Evolutionary conservation across 495 filamentous ascomycete genomes (phyloP).

Genomic region (Hypoxylon fragiforme): DNA sequence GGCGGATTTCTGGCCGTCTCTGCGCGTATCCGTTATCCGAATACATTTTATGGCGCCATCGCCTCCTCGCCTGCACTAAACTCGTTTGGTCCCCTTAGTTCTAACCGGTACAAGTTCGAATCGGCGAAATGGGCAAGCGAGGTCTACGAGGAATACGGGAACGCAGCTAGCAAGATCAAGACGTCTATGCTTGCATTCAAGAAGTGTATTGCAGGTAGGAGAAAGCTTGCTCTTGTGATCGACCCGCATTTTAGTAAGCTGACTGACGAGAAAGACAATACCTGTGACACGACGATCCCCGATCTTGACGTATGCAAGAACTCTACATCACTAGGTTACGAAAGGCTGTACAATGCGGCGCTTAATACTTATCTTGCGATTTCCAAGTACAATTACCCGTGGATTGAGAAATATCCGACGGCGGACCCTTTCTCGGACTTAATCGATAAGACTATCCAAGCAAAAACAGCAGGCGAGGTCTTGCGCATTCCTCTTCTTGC

Average conservation of each 20-base stretch:
- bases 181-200: constrained; percentile 16
- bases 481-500: constrained; percentile 28
- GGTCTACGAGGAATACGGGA: constrained; percentile 9
- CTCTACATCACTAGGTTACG: constrained; percentile 8
- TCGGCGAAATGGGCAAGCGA: constrained; percentile 23
- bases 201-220: constrained; percentile 14
- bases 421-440: constrained; percentile 16
- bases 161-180: constrained; percentile 19
- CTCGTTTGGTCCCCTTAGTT: constrained; percentile 20
- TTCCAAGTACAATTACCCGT: constrained; percentile 29
- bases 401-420: constrained; percentile 19
- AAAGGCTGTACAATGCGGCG: constrained; percentile 17
- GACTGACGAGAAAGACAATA: constrained; percentile 12
- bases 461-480: constrained; percentile 13
- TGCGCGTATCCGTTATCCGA: constrained; percentile 26
- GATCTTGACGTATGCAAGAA: constrained; percentile 22
- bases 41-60: constrained; percentile 26
- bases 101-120: constrained; percentile 25
- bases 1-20: constrained; percentile 30
- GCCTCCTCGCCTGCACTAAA: constrained; percentile 24
- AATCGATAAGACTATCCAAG: constrained; percentile 13
- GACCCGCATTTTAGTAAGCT: neutral
- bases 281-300: constrained; percentile 9
- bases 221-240: neutral
- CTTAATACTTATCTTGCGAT: constrained; percentile 18